Evolutionary conservation across 1,139 yeast genomes (phyloP).

Genomic region (Blastobotrys niveus): DNA sequence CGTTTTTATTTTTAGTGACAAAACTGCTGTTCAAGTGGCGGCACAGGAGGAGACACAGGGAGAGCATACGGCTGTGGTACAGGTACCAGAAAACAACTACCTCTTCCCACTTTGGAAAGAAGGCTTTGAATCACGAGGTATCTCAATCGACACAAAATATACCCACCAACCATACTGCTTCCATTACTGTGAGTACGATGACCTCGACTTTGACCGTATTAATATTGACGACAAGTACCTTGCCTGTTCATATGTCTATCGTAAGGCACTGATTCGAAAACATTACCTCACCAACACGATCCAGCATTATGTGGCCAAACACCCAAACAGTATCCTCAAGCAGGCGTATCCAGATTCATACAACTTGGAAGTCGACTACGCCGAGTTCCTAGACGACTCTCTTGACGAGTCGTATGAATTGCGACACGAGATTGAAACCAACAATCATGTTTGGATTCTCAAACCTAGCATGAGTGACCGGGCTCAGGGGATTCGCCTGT

Average conservation of each 20-base stretch:
- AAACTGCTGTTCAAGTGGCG: no score
- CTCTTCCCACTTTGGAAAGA: slow-evolving; percentile 50
- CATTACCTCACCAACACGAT: slow-evolving; percentile 81
- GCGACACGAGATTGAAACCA: slow-evolving; percentile 63
- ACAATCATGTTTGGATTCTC: slow-evolving; percentile 72
- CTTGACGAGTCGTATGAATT: slow-evolving; percentile 88
- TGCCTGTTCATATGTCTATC: slow-evolving; percentile 72
- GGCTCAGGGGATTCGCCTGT: slow-evolving; percentile 89
- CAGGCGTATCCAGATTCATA: slow-evolving; percentile 67
- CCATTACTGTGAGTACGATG: slow-evolving; percentile 89
- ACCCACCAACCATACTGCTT: slow-evolving; percentile 40
- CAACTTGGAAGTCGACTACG: slow-evolving; percentile 87
- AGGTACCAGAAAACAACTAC: slow-evolving; percentile 36
- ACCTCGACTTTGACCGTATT: slow-evolving; percentile 64
- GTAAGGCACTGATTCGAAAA: slow-evolving; percentile 81
- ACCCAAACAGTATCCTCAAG: slow-evolving; percentile 60
- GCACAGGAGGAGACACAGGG: neutral
- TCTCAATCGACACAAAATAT: neutral
- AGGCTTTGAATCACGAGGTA: slow-evolving; percentile 35
- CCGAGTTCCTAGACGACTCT: slow-evolving; percentile 90
- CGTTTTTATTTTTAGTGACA: no score
- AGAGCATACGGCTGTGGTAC: neutral
- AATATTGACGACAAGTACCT: slow-evolving; percentile 48
- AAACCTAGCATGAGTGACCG: slow-evolving; percentile 97
- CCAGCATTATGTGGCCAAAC: slow-evolving; percentile 62